A percentile compares a stretch with the other conserved stretches of the same genome.
phyloP scores from a whole-genome alignment of 345 rosid genomes.

The Nephelium lappaceum region DNA sequence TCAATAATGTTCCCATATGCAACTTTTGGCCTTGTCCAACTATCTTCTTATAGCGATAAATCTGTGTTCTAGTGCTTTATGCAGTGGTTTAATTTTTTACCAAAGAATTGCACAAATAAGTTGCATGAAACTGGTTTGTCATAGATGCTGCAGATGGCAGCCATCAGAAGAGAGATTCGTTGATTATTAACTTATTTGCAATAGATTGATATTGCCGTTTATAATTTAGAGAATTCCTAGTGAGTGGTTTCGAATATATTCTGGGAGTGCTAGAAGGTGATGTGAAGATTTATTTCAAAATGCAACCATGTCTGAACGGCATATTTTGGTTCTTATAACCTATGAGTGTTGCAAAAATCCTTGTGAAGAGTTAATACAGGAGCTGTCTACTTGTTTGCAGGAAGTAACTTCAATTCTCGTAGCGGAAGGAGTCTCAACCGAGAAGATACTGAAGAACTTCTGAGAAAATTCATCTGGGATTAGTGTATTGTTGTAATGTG shows the following conservation, averaged over 20 bases:
- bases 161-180: not conserved
- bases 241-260: too few species aligned
- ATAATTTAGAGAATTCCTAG: not conserved
- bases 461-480: slow-evolving; percentile 36
- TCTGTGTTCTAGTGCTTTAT: not conserved
- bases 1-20: not conserved
- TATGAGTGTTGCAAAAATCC: too few species aligned
- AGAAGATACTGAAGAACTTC: slow-evolving; percentile 85
- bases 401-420: slow-evolving; percentile 79
- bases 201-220: not conserved
- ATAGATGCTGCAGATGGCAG: not conserved
- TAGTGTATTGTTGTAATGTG: slow-evolving; percentile 33
- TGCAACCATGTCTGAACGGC: not conserved
- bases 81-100: not conserved
- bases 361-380: too few species aligned
- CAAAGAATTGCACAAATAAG: too few species aligned
- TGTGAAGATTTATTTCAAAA: not conserved
- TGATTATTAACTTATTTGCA: not conserved
- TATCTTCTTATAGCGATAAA: not conserved
- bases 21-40: too few species aligned
- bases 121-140: not conserved
- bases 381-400: slow-evolving; percentile 44
- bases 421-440: slow-evolving; percentile 70
- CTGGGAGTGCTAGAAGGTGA: not conserved
- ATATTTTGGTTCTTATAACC: too few species aligned